Percentiles rank a stretch among this genome's conserved stretches.
phyloP scores from a whole-genome alignment of 2,329 filamentous ascomycete genomes.

The Periconia macrospinosa region DNA sequence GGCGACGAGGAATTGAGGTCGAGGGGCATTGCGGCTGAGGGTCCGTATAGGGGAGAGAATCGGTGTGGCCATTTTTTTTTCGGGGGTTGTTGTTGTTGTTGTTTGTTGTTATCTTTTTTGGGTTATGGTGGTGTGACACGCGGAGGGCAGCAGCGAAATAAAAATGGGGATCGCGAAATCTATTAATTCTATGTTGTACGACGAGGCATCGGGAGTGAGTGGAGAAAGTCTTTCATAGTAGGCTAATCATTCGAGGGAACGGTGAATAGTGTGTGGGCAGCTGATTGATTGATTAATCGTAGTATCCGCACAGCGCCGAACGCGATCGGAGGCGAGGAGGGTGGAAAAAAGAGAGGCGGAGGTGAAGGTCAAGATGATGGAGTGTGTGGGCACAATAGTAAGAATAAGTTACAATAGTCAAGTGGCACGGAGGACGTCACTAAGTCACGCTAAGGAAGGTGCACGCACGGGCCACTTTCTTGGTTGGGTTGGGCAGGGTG shows the following conservation, averaged over 20 bases:
- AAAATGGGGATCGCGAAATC: not conserved
- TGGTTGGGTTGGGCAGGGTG: no score
- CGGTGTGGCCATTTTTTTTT: not conserved
- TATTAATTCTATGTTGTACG: slow-evolving; percentile 3
- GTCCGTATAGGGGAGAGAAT: no score
- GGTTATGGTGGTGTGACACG: slow-evolving; percentile 2
- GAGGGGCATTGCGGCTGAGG: not conserved
- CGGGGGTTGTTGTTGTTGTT: no score
- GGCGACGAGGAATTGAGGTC: not conserved
- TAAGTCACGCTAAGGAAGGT: not conserved
- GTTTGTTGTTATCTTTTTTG: not conserved
- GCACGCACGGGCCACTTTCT: no score
- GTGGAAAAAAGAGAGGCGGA: no score
- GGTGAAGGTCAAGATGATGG: no score
- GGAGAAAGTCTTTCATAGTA: not conserved
- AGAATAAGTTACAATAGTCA: no score
- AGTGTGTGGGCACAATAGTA: no score
- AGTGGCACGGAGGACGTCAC: slow-evolving; percentile 5
- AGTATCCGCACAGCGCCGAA: no score
- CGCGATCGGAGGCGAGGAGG: not conserved
- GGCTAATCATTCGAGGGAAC: not conserved
- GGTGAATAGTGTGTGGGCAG: not conserved
- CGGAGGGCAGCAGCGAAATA: not conserved
- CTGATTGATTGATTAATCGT: not conserved
- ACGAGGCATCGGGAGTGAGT: not conserved